phyloP scores from a whole-genome alignment of 768 basidiomycete species.

The Clavaria fumosa region DNA sequence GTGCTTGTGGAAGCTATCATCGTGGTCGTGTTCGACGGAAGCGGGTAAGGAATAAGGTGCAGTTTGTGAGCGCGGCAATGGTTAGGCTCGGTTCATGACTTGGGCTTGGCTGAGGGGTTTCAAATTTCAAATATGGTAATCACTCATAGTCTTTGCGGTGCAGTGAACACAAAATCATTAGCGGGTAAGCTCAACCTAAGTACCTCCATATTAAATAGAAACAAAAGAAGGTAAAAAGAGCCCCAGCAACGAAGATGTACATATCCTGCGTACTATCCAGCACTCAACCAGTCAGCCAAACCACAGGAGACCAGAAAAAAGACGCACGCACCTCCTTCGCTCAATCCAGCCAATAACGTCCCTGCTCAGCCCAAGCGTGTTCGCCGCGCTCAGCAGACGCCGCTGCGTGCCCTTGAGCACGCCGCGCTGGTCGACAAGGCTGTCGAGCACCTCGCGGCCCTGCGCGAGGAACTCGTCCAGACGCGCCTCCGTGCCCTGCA shows the following conservation, averaged over 20 bases:
- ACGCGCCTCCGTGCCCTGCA: slow-evolving; percentile 65
- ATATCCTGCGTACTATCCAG: slow-evolving; percentile 74
- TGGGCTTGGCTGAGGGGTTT: too few species aligned
- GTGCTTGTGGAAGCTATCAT: too few species aligned
- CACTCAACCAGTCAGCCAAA: slow-evolving; percentile 6
- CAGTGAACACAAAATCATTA: too few species aligned
- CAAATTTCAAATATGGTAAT: too few species aligned
- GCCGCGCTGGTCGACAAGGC: slow-evolving; percentile 82
- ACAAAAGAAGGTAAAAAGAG: slow-evolving; percentile 77
- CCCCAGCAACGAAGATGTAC: slow-evolving; percentile 83
- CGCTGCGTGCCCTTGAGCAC: slow-evolving; percentile 92
- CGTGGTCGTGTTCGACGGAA: too few species aligned
- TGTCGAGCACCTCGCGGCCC: slow-evolving; percentile 82
- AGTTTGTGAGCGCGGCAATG: too few species aligned
- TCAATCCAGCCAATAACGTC: slow-evolving; percentile 98
- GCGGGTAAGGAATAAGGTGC: too few species aligned
- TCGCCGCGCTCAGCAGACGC: slow-evolving; percentile 76
- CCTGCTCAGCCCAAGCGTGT: slow-evolving; percentile 84
- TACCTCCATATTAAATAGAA: slow-evolving; percentile 92
- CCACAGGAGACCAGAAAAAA: neutral
- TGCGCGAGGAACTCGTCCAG: slow-evolving; percentile 89
- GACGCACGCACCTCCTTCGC: slow-evolving; percentile 56
- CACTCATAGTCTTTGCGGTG: too few species aligned
- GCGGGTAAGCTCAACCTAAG: slow-evolving; percentile 39
- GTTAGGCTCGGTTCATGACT: too few species aligned